Percentiles rank a stretch among this genome's conserved stretches.
These are phyloP conservation scores for Monilinia fructicola DNA, from an alignment of 2,329 filamentous ascomycete species.

Conservation along the genomic window DNA sequence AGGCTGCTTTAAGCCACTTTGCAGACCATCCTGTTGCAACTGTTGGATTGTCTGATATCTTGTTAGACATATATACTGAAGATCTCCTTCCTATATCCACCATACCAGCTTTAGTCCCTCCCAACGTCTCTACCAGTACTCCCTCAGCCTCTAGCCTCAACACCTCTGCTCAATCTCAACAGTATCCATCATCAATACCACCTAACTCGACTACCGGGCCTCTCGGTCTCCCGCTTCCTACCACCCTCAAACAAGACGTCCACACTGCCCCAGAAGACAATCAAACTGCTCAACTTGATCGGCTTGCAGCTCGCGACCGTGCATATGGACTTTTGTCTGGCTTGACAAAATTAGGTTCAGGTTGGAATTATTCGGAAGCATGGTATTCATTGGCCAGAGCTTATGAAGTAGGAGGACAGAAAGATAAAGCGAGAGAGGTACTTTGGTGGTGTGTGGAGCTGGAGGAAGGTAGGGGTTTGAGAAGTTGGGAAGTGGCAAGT, in stretches of 20 bases:
- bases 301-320: conserved; percentile 85
- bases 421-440: conserved; percentile 85
- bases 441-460: conserved; percentile 98
- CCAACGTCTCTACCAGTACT: conserved; percentile 28
- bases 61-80: conserved; percentile 81
- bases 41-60: conserved; percentile 77
- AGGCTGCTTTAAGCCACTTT: conserved; percentile 75
- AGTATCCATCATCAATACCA: conserved; percentile 26
- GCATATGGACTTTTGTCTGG: conserved; percentile 80
- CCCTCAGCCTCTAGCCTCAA: conserved; percentile 36
- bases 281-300: conserved; percentile 50
- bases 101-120: conserved; percentile 40
- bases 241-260: conserved; percentile 16
- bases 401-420: conserved; percentile 82
- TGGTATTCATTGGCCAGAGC: conserved; percentile 88
- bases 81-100: conserved; percentile 60
- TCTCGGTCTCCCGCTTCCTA: conserved; percentile 36
- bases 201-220: conserved; percentile 30
- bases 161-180: conserved; percentile 24
- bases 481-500: conserved; percentile 73
- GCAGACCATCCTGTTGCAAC: conserved; percentile 79
- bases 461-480: conserved; percentile 78
- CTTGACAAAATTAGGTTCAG: conserved; percentile 78
- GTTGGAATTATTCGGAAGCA: conserved; percentile 91
- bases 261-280: conserved; percentile 22